A percentile compares a stretch with the other conserved stretches of the same genome.
These are phyloP conservation scores for Amylocarpus encephaloides DNA, from an alignment of 2,329 filamentous ascomycete genomes.

Conservation along the genomic window DNA sequence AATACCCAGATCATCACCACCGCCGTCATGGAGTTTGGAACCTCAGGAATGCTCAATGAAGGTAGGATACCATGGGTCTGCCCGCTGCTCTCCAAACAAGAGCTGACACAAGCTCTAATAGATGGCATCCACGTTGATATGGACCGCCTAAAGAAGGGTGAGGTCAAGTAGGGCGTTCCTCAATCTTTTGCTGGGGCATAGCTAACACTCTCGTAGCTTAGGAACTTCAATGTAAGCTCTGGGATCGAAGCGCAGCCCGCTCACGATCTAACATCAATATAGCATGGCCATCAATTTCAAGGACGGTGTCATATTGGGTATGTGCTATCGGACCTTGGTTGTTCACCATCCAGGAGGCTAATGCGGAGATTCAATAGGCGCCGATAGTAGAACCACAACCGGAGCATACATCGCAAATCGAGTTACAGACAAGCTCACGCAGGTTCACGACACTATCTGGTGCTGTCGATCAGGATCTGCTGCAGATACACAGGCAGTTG, in stretches of 20 bases:
- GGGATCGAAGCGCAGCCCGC: slow-evolving; percentile 13
- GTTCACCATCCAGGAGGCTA: slow-evolving; percentile 5
- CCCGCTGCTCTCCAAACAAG: slow-evolving; percentile 10
- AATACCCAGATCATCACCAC: slow-evolving; percentile 4
- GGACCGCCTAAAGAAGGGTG: slow-evolving; percentile 96
- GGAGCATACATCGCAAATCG: slow-evolving; percentile 98
- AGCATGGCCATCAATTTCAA: slow-evolving; percentile 99
- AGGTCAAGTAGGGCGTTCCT: slow-evolving; percentile 76
- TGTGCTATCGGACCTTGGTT: slow-evolving; percentile 21
- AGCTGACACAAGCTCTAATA: slow-evolving; percentile 37
- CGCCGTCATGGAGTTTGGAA: slow-evolving; percentile 55
- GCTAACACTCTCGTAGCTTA: slow-evolving; percentile 50
- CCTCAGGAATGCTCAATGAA: slow-evolving; percentile 56
- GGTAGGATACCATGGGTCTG: slow-evolving; percentile 36
- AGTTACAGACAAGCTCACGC: slow-evolving; percentile 98
- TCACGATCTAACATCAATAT: slow-evolving; percentile 28
- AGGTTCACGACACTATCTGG: slow-evolving; percentile 99
- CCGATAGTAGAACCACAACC: slow-evolving; percentile 95
- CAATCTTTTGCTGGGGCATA: neutral
- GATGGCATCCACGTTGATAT: slow-evolving; percentile 99
- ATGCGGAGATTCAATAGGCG: slow-evolving; percentile 46
- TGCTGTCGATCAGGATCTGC: slow-evolving; percentile 97
- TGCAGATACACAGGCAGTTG: slow-evolving; percentile 94
- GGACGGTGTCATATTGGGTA: slow-evolving; percentile 89
- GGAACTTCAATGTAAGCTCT: slow-evolving; percentile 87